Base-by-base conservation (phyloP, 192 early-diverging fungal species). In the Pilobolus umbonatus region DNA sequence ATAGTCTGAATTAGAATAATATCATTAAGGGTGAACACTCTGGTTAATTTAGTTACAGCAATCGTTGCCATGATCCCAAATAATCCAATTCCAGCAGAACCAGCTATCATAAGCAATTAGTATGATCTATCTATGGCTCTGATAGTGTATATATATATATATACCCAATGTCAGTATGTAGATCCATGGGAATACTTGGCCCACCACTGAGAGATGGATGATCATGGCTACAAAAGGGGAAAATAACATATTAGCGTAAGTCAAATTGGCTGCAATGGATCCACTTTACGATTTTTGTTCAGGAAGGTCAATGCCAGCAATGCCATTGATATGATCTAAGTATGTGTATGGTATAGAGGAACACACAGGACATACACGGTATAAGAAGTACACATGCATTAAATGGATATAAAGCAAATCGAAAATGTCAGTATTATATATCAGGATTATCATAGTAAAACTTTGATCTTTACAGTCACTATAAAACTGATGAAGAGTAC, bases 241-340 rank as follows among this genome's bases (percentile, higher is more conserved):
- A 30, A n/a, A 26, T 21, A 17, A 19, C 17, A 35, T 36, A 36
- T 26, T 48, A 48, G 24, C n/a, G 31, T 54, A 19, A 54, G 32
- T 24, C 30, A 11, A 4, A 28, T 14, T 48, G 30, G 31, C 35
- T 52, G 52, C 35, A 22, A 35, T 54, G 19, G 34, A 19, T 54
- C 15, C 14, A 53, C 51, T 53, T 62, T 68, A 62, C 66, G 66
- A 44, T 68, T 68, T 54, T 61, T 68, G 34, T 68, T 44, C 62
- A 46, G 44, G 43, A 68, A 57, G 14, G 66, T 68, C 7, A 44
- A 39, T 36, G 48, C 55, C n/a, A 68, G 31, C 26, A 68, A 39
- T 21, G 34, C 31, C 35, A 43, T 34, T 11, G 66, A 61, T 17
- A 62, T 53, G 3, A 56, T 32, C 60, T 68, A 54, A 45, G 12